These are phyloP conservation scores for Mucor circinelloides DNA, from an alignment of 371 early-diverging fungal species.

Conservation along the genomic window DNA sequence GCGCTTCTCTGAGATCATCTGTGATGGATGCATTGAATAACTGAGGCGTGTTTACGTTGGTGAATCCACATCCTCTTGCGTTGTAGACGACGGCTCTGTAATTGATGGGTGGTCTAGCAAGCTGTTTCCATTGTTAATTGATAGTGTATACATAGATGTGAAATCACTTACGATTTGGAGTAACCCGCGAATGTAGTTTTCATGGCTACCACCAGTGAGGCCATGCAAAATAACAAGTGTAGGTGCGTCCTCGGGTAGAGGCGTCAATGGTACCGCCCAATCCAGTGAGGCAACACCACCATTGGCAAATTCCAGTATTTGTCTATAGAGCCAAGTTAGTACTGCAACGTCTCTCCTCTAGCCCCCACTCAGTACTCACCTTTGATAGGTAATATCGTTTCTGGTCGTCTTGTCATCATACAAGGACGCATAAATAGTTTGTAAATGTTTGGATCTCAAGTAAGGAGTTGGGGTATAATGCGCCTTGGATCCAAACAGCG, in stretches of 20 bases:
- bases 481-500: constrained; percentile 16
- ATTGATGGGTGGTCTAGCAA: constrained; percentile 41
- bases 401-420: constrained; percentile 25
- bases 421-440: constrained; percentile 55
- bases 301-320: constrained; percentile 66
- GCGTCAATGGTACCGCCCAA: constrained; percentile 62
- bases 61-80: constrained; percentile 79
- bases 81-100: constrained; percentile 80
- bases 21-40: constrained; percentile 81
- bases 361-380: constrained; percentile 25
- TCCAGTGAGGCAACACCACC: constrained; percentile 84
- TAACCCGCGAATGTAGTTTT: constrained; percentile 75
- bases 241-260: constrained; percentile 57
- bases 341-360: background rate
- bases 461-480: constrained; percentile 42
- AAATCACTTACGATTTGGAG: constrained; percentile 50
- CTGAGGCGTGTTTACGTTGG: constrained; percentile 67
- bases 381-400: constrained; percentile 45
- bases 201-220: constrained; percentile 82
- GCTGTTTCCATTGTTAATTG: constrained; percentile 4
- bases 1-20: constrained; percentile 68
- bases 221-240: constrained; percentile 81
- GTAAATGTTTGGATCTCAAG: constrained; percentile 51
- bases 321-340: constrained; percentile 29
- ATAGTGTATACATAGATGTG: background rate